phyloP scores from a whole-genome alignment of 2,329 filamentous ascomycete species.

The Thielaviopsis populi region DNA sequence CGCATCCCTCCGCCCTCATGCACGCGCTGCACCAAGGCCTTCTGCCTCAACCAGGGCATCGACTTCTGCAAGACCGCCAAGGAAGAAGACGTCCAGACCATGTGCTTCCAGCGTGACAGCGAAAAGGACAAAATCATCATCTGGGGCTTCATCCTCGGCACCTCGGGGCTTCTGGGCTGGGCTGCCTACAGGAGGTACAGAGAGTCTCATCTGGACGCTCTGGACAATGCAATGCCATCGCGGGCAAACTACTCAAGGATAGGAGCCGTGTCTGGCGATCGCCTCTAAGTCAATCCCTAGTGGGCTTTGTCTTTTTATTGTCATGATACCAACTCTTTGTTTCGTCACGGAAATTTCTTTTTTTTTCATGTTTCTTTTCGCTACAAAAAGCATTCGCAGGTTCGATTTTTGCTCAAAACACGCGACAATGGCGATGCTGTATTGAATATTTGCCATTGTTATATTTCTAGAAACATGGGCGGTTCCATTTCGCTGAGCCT shows the following conservation, averaged over 20 bases:
- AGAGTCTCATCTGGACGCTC: not conserved
- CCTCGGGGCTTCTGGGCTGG: constrained; percentile 44
- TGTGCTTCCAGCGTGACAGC: constrained; percentile 52
- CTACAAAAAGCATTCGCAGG: no score
- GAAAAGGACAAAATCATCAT: constrained; percentile 53
- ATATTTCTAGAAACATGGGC: not conserved
- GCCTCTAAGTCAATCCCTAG: not conserved
- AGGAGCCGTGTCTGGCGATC: not conserved
- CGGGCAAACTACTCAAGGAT: constrained; percentile 10
- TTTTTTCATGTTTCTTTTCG: not conserved
- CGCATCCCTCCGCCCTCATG: constrained; percentile 32
- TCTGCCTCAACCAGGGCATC: constrained; percentile 44
- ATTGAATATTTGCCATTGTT: not conserved
- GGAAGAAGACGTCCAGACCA: constrained; percentile 46
- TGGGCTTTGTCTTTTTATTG: not conserved
- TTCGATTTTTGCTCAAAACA: not conserved
- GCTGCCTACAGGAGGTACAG: constrained; percentile 28
- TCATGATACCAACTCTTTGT: not conserved
- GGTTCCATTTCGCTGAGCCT: not conserved
- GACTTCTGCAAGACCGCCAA: constrained; percentile 48
- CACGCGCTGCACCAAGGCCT: constrained; percentile 48
- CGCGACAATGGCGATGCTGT: not conserved
- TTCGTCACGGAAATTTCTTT: not conserved
- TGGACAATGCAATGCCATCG: not conserved
- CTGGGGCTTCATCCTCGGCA: constrained; percentile 47